Base-by-base conservation (phyloP, 768 basidiomycete genomes). In the Podaxis mareebaensis region DNA sequence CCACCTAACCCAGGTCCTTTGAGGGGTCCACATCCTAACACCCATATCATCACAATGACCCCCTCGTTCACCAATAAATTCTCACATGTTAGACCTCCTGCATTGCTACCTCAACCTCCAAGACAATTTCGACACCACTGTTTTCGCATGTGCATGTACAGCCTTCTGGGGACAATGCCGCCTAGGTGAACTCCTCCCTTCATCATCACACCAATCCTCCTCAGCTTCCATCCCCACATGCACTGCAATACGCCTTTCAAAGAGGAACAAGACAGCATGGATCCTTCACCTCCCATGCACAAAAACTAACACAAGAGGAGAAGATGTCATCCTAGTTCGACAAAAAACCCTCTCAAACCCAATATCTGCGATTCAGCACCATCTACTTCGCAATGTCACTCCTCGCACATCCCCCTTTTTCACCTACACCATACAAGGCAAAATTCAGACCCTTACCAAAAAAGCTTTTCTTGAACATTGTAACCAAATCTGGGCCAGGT, bases 161-260 rank as follows among this genome's bases (percentile, higher is more conserved):
- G 71, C 77, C 3, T 82, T 80, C 58, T 79, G 74, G 72, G 65
- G 68, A 2, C 75, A 74, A 51, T 70, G 74, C 15, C 58, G 71
- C 1, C 63, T 77, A 0, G 73, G 77, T 0, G 73, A 79, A 54
- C 61, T 75, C 0, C 56, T 69, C 1, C 4, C 38, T n/a, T 0
- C 40, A 55, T 15, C 61, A 33, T 42, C 0, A 61, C 61, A 15
- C 67, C 72, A 60, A 67, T 67, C 28, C 70, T 26, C 24, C 24
- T 26, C 24, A 26, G 24, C 24, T 26, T 26, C 24, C 24, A 26
- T 26, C 24, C 24, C 24, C 2, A 26, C 24, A 26, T 26, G 24
- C 24, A 26, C 24, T 26, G 24, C 24, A 26, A 26, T 26, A 26
- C 2, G 3, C 24, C 24, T 26, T 26, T 26, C 24, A 26, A 26